Evolutionary conservation across 2,329 filamentous ascomycete genomes (phyloP), one percentile per base, ranked within the genome.

Genomic region (Xylariaceae sp.): DNA sequence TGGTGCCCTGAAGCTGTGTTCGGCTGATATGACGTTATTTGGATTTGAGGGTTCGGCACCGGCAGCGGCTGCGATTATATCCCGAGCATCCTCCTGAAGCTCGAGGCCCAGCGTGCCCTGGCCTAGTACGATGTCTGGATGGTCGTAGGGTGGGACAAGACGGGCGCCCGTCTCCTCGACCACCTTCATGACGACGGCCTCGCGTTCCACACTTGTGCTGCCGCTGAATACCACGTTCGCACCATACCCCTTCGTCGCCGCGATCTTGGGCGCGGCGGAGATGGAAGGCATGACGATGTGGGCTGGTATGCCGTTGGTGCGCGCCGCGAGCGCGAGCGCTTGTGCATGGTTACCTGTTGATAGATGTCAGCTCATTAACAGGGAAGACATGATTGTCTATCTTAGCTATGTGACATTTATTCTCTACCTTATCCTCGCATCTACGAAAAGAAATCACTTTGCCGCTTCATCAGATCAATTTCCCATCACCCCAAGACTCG

Each of bases 241-340:
- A 60, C 91, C 91, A 74, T 96, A 92, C 5, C 86, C 83, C 65
- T 82, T 79, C 0, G 94, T 96, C 0, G 89, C 93, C 3, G 89
- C 88, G 61, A 97, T 92, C 75, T 98, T 98, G 61, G 87, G 87
- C n/a, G 90, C 84, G 0, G 90, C 88, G 54, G 87, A 89, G 70
- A 95, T 95, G n/a, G 76, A 73, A 0, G 94, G 94, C 94, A 98
- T 98, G 57, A 98, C 87, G 69, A 98, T 93, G 77, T 94, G 86
- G 0, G 92, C 91, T 9, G 89, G 88, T 61, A 97, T 87, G 50
- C 80, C 77, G 70, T 89, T 85, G 33, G 87, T 87, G 16, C 80
- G 81, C 2, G 94, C 92, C 0, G 94, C 94, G 47, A 97, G 87
- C 2, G 94, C 86, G 54, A 98, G 86, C 1, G 95, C 94, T 79